phyloP scores from a whole-genome alignment of 2,329 filamentous ascomycete species.

The Pseudocercospora macadamiae region DNA sequence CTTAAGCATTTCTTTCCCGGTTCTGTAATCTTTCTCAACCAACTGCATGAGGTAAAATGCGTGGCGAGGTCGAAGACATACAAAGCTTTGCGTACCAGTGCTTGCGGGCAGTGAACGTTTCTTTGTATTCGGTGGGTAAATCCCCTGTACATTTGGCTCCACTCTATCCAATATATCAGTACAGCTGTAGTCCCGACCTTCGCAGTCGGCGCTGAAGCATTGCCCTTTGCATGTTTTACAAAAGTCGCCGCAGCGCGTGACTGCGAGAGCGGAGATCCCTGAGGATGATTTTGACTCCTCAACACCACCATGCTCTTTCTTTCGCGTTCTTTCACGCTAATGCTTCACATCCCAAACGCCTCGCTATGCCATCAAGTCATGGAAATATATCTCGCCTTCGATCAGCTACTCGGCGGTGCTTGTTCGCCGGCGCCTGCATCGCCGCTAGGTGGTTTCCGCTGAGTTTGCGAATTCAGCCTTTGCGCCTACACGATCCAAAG shows the following conservation, averaged over 20 bases:
- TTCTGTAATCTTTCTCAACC: no score
- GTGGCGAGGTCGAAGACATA: no score
- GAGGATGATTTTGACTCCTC: neutral
- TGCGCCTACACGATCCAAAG: constrained; percentile 29
- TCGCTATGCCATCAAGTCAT: constrained; percentile 32
- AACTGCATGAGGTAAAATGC: no score
- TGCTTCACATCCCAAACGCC: constrained; percentile 25
- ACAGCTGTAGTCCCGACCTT: neutral
- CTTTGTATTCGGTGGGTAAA: neutral
- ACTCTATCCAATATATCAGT: neutral
- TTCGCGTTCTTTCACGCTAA: neutral
- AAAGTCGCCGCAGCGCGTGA: neutral
- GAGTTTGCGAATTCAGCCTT: constrained; percentile 32
- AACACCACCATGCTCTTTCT: neutral
- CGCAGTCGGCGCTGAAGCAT: neutral
- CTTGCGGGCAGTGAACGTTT: no score
- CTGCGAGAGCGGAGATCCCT: neutral
- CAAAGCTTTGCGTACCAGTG: no score
- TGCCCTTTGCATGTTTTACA: neutral
- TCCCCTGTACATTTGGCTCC: neutral
- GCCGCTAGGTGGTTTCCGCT: constrained; percentile 20
- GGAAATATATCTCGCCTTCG: constrained; percentile 11
- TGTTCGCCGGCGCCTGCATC: constrained; percentile 16
- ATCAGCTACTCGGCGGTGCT: constrained; percentile 23
- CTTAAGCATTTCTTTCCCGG: no score